A percentile compares a stretch with the other conserved stretches of the same genome.
Conservation (phyloP, 2,329 filamentous ascomycete genomes). For the Diaporthe longicolla region DNA sequence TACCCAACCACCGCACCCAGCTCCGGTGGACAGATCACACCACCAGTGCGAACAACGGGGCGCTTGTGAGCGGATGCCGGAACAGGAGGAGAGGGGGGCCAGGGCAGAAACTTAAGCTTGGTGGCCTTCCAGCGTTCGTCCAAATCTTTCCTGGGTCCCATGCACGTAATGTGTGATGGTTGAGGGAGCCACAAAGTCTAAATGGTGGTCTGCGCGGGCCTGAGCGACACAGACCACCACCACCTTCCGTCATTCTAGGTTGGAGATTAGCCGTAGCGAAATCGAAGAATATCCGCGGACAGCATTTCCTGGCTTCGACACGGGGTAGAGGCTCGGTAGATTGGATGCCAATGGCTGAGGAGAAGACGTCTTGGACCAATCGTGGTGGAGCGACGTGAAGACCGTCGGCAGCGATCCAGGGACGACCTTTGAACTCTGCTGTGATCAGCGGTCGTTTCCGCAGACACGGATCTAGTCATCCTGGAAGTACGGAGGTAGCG, state of each 20-base stretch:
- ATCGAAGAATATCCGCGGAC: constrained; percentile 25
- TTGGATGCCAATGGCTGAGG: neutral
- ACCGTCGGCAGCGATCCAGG: too few relatives aligned
- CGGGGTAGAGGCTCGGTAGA: too few relatives aligned
- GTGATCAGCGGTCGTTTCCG: neutral
- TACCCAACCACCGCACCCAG: neutral
- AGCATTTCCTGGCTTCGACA: neutral
- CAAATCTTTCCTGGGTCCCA: constrained; percentile 14
- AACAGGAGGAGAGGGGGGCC: neutral
- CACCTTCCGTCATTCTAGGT: neutral
- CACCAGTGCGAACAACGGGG: neutral
- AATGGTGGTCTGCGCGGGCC: neutral
- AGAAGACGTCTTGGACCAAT: neutral
- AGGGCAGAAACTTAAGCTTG: constrained; percentile 1
- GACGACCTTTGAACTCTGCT: neutral
- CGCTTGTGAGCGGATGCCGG: constrained; percentile 7
- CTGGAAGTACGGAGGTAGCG: neutral
- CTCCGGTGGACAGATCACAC: neutral
- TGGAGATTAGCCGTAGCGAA: constrained; percentile 6
- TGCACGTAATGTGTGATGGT: constrained; percentile 22
- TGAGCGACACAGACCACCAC: neutral
- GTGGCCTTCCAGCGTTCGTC: constrained; percentile 19
- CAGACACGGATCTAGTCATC: neutral
- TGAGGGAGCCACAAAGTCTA: constrained; percentile 13
- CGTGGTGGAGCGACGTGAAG: too few relatives aligned